Percentiles rank a stretch among this genome's conserved stretches.
Conservation (phyloP, 257 asterid species). For the Verbascum thapsus region DNA sequence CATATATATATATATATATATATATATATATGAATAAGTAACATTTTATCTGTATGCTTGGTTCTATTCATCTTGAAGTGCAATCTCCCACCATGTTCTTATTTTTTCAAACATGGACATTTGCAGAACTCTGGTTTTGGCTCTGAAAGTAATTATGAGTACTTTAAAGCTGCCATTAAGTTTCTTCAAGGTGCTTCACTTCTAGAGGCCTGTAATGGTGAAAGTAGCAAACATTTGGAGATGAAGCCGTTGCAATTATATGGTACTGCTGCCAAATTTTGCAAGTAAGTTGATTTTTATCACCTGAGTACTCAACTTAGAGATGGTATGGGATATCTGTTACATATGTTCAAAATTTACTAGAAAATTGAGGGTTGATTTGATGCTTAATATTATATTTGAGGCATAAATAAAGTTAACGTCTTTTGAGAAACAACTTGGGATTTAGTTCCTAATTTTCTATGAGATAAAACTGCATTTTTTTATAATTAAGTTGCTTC, state of each 20-base stretch:
- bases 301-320: constrained; percentile 24
- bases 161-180: constrained; percentile 80
- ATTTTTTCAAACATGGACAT: constrained; percentile 22
- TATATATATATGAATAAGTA: too few species aligned
- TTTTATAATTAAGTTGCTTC: background rate
- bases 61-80: constrained; percentile 14
- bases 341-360: too few species aligned
- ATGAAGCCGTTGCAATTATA: constrained; percentile 66
- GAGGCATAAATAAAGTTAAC: too few species aligned
- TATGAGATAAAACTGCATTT: background rate
- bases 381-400: too few species aligned
- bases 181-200: constrained; percentile 88
- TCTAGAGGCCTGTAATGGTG: constrained; percentile 60
- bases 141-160: constrained; percentile 70
- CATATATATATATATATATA: too few species aligned
- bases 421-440: too few species aligned
- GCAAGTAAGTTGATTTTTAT: constrained; percentile 60
- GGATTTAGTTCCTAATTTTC: background rate
- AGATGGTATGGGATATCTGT: too few species aligned
- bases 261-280: constrained; percentile 69
- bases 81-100: constrained; percentile 24
- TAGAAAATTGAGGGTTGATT: too few species aligned
- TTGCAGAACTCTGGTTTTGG: constrained; percentile 76
- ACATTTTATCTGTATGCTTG: background rate
- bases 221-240: constrained; percentile 54